phyloP scores from a whole-genome alignment of 805 yeast genomes.

The Jamesozyma spencerorum region DNA sequence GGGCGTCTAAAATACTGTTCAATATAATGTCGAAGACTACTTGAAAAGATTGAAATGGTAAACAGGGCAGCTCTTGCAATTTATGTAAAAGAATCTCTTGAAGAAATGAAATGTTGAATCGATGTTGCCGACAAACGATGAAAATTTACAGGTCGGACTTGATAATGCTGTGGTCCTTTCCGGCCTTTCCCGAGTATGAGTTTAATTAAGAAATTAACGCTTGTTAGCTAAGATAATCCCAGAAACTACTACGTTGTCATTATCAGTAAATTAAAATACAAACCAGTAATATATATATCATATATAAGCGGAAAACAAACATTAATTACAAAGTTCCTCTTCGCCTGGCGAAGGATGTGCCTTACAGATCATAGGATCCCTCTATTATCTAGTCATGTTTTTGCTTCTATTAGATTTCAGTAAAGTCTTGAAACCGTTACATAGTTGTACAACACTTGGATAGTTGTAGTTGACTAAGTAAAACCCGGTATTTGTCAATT shows the following conservation, averaged over 20 bases:
- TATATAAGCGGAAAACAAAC: background rate
- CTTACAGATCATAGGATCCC: background rate
- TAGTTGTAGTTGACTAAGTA: constrained; percentile 70
- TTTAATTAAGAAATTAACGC: background rate
- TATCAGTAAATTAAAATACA: background rate
- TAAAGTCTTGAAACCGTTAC: constrained; percentile 87
- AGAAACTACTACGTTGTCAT: background rate
- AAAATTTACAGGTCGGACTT: no score
- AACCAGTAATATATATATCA: background rate
- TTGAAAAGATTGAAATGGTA: no score
- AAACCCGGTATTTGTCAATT: constrained; percentile 81
- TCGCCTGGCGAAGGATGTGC: no score
- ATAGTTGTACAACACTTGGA: constrained; percentile 79
- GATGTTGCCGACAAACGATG: no score
- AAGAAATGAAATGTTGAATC: no score
- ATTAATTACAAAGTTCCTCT: background rate
- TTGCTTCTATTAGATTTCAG: constrained; percentile 30
- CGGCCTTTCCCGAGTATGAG: no score
- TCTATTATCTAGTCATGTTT: constrained; percentile 5
- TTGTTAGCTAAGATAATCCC: no score
- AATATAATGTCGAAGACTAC: no score
- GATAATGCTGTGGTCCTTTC: no score
- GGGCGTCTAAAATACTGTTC: no score
- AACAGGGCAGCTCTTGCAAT: no score
- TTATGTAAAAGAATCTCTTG: no score